Evolutionary conservation across 2,329 filamentous ascomycete species (phyloP), one percentile per base, ranked within the genome.

Genomic region (Epichloe typhina): DNA sequence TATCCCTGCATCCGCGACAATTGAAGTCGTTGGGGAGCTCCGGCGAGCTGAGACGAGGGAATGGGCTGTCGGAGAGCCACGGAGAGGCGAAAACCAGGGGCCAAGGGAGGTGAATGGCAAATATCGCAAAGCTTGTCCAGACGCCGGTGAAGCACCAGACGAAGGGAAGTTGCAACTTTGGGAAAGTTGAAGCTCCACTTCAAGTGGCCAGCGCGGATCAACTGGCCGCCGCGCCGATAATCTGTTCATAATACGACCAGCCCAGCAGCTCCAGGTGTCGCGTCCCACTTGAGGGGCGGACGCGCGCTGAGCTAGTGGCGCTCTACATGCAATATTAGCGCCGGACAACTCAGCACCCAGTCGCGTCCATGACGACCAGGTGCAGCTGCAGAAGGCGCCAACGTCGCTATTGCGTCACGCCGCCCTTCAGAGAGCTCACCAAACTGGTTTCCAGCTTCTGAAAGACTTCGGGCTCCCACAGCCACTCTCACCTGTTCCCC

Each of bases 1-100:
- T 61, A 57, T 65, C 61, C 55, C 56, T 49, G 56, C 51, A 51
- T 52, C 52, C 54, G 51, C 43, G 21, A 19, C 37, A 44, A 47
- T 36, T 40, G 43, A 40, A 13, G 40, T 39, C 31, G 41, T 48
- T n/a, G n/a, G 39, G 31, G 26, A 43, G 23, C 40, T 19, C 46
- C 15, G 19, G 26, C 46, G 13, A 49, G 47, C 39, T 17, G 12
- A 42, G 31, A 21, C 38, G 39, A 36, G 26, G 2, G 37, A 7
- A 13, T 6, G 13, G 9, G 26, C 12, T 23, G 35, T 31, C 40
- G 19, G 3, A 17, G 17, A 17, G 17, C 17, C 17, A 17, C 17
- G 17, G 17, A 31, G 21, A n/a, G 13, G 36, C 46, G 6, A 23
- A 17, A 11, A 36, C 4, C 13, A 36, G 38, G n/a, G 12, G 38